Percentiles rank a stretch among this genome's conserved stretches.
phyloP scores from a whole-genome alignment of 345 rosid species.

The Citrus trifoliata region DNA sequence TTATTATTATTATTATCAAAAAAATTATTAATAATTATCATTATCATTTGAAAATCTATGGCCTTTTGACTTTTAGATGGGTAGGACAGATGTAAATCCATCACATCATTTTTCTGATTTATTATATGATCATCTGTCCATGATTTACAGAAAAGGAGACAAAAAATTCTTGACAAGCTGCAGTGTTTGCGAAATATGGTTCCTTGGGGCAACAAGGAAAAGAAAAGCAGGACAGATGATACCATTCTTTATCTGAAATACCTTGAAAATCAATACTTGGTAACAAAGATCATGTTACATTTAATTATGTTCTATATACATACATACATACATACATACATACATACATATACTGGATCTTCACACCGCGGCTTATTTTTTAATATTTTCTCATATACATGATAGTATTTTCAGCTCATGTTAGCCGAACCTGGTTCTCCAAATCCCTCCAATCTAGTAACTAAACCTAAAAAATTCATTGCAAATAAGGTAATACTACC shows the following conservation, averaged over 20 bases:
- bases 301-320: no score
- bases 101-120: neutral
- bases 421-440: neutral
- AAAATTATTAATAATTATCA: neutral
- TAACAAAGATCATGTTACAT: neutral
- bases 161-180: neutral
- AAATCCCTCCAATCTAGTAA: neutral
- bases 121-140: neutral
- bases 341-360: no score
- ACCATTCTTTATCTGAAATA: neutral
- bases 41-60: neutral
- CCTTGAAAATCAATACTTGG: neutral
- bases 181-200: neutral
- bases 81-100: neutral
- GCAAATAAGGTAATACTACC: neutral
- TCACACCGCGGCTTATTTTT: no score
- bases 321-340: no score
- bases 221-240: neutral
- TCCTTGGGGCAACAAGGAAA: neutral
- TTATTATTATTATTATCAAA: no score
- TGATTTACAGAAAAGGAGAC: neutral
- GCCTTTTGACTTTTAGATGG: neutral
- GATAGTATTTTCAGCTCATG: neutral
- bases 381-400: no score
- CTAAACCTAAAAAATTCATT: neutral